Evolutionary conservation across 495 filamentous ascomycete species (phyloP).

Genomic region (Viridothelium virens): DNA sequence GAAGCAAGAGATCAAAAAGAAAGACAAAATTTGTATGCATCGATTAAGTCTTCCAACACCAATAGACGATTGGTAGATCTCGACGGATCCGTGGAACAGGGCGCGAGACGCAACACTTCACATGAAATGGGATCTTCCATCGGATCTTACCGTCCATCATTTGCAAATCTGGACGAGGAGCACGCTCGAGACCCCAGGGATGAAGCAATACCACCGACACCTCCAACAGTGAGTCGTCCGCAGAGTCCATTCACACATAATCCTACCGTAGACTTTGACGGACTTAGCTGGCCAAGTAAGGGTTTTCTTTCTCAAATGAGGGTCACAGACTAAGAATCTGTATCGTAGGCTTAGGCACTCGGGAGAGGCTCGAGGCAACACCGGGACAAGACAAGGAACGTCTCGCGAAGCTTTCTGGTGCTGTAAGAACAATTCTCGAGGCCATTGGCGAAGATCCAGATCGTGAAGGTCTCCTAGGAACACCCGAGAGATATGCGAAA

Average conservation of each 20-base stretch:
- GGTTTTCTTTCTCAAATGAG: constrained; percentile 14
- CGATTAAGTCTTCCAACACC: constrained; percentile 24
- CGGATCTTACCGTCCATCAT: neutral
- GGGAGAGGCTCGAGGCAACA: constrained; percentile 69
- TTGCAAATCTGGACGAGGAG: constrained; percentile 23
- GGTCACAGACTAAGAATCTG: constrained; percentile 8
- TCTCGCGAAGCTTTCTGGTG: constrained; percentile 70
- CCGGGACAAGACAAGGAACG: constrained; percentile 63
- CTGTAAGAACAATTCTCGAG: constrained; percentile 84
- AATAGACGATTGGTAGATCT: constrained; percentile 20
- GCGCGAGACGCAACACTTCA: neutral
- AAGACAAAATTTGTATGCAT: constrained; percentile 19
- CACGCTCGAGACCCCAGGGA: constrained; percentile 64
- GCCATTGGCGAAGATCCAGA: constrained; percentile 94
- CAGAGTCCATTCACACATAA: constrained; percentile 54
- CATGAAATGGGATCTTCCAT: constrained; percentile 4
- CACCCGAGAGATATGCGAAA: constrained; percentile 86
- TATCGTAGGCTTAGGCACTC: constrained; percentile 63
- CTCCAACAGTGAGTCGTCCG: constrained; percentile 46
- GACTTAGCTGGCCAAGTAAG: constrained; percentile 62
- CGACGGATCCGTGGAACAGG: constrained; percentile 4
- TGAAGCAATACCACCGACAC: constrained; percentile 47
- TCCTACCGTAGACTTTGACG: constrained; percentile 68
- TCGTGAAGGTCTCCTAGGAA: constrained; percentile 78
- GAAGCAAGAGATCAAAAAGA: constrained; percentile 19